Base-by-base conservation (phyloP, 352 stramenopile genomes). In the Globisporangium recalcitrans region DNA sequence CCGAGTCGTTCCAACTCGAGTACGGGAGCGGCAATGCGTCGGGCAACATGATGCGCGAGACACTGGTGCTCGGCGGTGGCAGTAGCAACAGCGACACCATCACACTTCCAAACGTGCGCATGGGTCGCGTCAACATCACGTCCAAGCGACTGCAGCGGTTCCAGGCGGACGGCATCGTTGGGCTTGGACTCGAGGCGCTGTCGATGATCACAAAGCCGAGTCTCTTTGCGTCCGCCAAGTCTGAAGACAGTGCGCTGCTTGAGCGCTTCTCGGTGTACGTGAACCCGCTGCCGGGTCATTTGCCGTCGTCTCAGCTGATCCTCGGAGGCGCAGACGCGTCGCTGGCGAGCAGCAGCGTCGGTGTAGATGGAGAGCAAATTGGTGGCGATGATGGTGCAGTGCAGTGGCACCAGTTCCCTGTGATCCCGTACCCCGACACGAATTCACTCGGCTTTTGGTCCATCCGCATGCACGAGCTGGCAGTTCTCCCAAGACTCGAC, bases 261-360 rank as follows among this genome's bases (percentile, higher is more conserved):
- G 62, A 58, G 34, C 64, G 61, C 47, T 88, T 90, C 56, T 90
- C 81, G 4, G 70, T 90, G 52, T 90, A 84, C 66, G 77, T 90
- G 44, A 90, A 85, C 62, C 67, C 78, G 38, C 58, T 85, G 24
- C 77, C 81, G 1, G 62, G 67, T 11, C 67, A 70, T 11, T 44
- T 73, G 13, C 75, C 76, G 26, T 51, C 69, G 9, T 76, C 81
- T 14, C 78, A 90, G 56, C 64, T 90, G 11, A 80, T 88, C 47
- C 69, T 90, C 22, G 80, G 77, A 19, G 80, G 81, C 10, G 69
- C 84, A 9, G 81, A 88, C 38, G 48, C 70, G 14, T 38, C 55
- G 31, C 65, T 90, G 22, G 73, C n/a, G 46, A 34, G 38, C 38
- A 10, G 48, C 3, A 14, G 4, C 13, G 26, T 21, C 24, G 26